Percentiles rank a stretch among this genome's conserved stretches.
Conservation (phyloP, 2,329 filamentous ascomycete genomes). For the Paraphoma sp. region DNA sequence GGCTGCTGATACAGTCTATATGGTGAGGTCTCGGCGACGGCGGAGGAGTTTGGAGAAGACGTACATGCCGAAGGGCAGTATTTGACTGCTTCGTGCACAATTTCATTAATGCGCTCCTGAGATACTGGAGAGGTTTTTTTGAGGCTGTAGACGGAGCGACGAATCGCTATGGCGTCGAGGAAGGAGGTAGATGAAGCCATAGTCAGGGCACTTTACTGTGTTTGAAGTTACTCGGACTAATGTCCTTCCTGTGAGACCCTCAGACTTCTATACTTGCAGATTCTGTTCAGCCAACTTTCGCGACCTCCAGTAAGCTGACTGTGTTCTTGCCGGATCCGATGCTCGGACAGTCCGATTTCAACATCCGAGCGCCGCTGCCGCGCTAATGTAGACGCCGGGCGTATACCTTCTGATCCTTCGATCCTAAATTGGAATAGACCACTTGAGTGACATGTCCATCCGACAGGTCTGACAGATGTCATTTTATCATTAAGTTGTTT, state of each 20-base stretch:
- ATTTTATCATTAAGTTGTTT: too few species aligned
- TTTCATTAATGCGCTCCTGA: conserved; percentile 30
- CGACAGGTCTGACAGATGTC: too few species aligned
- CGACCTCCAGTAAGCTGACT: background rate
- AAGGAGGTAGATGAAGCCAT: conserved; percentile 33
- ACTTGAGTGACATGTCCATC: too few species aligned
- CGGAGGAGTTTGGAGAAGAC: background rate
- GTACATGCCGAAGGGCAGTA: conserved; percentile 31
- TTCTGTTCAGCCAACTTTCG: too few species aligned
- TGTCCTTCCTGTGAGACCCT: too few species aligned
- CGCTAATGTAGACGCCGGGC: too few species aligned
- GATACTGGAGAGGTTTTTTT: conserved; percentile 29
- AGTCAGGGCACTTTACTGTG: background rate
- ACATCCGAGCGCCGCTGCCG: too few species aligned
- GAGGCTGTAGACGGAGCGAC: conserved; percentile 36
- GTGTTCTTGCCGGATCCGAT: background rate
- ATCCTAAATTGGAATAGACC: too few species aligned
- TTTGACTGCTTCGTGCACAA: conserved; percentile 31
- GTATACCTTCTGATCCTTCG: background rate
- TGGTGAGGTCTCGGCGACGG: background rate
- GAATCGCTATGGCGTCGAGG: conserved; percentile 31
- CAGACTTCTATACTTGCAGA: too few species aligned
- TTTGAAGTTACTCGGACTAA: background rate
- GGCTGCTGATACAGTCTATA: too few species aligned
- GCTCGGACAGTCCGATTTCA: background rate